These are phyloP conservation scores for Podospora pseudoanserina DNA, from an alignment of 495 filamentous ascomycete genomes.

Conservation along the genomic window DNA sequence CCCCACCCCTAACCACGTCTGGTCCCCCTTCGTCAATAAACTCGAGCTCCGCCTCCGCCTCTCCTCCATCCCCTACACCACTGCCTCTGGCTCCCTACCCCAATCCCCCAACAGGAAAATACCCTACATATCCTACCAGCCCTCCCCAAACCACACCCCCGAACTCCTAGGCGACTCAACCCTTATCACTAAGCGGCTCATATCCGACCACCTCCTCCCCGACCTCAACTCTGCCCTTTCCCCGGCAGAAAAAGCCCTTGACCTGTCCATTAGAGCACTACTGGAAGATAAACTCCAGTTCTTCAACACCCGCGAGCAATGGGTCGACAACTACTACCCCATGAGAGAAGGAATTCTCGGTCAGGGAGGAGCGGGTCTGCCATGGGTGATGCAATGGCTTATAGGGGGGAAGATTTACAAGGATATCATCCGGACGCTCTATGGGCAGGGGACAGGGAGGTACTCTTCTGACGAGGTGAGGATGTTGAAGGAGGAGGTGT, in stretches of 20 bases:
- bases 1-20: constrained; percentile 41
- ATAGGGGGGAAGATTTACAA: constrained; percentile 54
- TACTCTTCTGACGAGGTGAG: constrained; percentile 49
- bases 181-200: constrained; percentile 49
- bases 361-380: constrained; percentile 27
- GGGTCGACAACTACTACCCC: constrained; percentile 58
- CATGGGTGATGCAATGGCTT: constrained; percentile 50
- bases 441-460: constrained; percentile 55
- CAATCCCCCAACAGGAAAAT: constrained; percentile 57
- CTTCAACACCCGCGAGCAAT: constrained; percentile 47
- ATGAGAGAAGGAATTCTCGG: constrained; percentile 53
- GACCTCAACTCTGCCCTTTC: constrained; percentile 48
- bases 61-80: constrained; percentile 44
- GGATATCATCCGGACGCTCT: constrained; percentile 35
- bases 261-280: constrained; percentile 51
- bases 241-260: constrained; percentile 39
- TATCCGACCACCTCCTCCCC: constrained; percentile 37
- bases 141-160: neutral
- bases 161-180: constrained; percentile 45
- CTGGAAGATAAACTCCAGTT: constrained; percentile 62
- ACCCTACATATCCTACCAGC: constrained; percentile 47
- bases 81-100: constrained; percentile 39
- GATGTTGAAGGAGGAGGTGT: constrained; percentile 47
- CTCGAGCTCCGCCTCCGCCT: constrained; percentile 62
- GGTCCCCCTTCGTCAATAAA: constrained; percentile 65